Evolutionary conservation across 78 protist species (phyloP).

Genomic region (Dictyostelium firmibasis): DNA sequence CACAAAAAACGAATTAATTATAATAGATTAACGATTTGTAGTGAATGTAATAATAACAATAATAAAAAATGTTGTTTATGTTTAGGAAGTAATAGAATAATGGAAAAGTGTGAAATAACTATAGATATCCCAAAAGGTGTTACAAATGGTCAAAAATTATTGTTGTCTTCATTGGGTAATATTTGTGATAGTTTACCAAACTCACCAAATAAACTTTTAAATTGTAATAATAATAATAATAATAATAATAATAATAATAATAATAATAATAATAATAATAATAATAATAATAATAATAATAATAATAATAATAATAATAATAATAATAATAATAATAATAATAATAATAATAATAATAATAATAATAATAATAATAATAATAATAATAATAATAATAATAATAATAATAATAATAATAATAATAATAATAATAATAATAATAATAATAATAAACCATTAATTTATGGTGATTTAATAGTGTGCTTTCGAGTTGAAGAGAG

Average conservation of each 20-base stretch:
- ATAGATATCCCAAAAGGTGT: background rate
- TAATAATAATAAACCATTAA: background rate
- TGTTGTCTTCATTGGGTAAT: background rate
- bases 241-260: background rate
- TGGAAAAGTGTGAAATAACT: background rate
- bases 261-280: background rate
- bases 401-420: background rate
- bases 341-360: no score
- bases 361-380: no score
- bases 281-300: no score
- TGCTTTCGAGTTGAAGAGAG: slow-evolving; percentile 42
- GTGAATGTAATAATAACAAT: background rate
- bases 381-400: background rate
- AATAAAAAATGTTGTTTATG: background rate
- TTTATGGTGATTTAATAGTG: slow-evolving; percentile 55
- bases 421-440: background rate
- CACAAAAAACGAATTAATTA: background rate
- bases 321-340: no score
- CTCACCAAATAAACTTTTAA: background rate
- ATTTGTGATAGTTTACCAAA: slow-evolving; percentile 12
- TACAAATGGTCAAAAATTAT: background rate
- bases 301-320: no score
- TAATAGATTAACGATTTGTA: background rate
- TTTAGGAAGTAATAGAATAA: background rate
- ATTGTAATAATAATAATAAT: background rate